Evolutionary conservation across 2,329 filamentous ascomycete species (phyloP).

Genomic region (Verticillium nubilum): DNA sequence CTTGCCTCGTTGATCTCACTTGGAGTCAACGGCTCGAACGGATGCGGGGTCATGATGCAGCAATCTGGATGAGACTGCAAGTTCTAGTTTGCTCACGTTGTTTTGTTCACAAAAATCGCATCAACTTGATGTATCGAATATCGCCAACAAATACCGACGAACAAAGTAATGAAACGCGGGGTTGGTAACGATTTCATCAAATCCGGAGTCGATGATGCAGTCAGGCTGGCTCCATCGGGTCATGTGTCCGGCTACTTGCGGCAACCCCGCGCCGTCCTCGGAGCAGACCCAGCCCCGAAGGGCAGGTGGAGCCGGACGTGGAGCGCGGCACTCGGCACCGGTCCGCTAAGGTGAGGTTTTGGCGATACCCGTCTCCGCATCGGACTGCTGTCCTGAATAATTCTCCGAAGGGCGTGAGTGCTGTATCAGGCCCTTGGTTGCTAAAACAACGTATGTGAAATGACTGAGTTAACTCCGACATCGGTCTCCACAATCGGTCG

Average conservation of each 20-base stretch:
- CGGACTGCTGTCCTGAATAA: not conserved
- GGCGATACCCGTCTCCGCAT: constrained; percentile 4
- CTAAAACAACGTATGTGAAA: no score
- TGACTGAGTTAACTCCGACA: not conserved
- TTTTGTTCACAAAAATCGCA: not conserved
- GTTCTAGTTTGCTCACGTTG: not conserved
- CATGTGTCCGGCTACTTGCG: not conserved
- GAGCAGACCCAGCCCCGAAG: constrained; percentile 4
- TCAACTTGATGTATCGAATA: no score
- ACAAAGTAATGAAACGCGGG: no score
- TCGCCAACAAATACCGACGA: not conserved
- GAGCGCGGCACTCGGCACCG: constrained; percentile 2
- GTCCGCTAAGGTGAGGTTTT: constrained; percentile 11
- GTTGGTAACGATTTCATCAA: no score
- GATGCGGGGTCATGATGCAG: constrained; percentile 1
- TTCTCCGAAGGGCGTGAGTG: no score
- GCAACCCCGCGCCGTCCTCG: not conserved
- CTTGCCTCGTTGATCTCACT: constrained; percentile 8
- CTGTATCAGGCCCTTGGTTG: not conserved
- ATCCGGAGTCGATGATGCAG: not conserved
- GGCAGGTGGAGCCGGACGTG: constrained; percentile 6
- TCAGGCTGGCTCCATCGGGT: not conserved
- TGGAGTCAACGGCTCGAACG: constrained; percentile 7
- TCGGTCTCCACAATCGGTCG: not conserved
- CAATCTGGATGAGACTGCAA: no score